Percentiles rank a stretch among this genome's conserved stretches.
Conservation (phyloP, 768 basidiomycete genomes). For the Phylloporus arenicola region DNA sequence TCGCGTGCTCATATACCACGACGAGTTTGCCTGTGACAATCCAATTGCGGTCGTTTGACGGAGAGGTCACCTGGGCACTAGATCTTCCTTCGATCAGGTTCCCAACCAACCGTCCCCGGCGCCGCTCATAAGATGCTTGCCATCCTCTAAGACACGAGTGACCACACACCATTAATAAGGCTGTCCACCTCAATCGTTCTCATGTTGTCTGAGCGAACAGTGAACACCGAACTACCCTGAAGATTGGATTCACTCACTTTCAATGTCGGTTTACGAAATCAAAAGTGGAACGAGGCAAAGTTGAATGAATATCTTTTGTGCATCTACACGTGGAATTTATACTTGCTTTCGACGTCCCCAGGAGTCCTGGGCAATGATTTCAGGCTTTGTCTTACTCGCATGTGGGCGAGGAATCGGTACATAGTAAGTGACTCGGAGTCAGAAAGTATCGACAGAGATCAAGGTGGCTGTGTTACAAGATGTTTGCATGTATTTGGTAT, state of each 20-base stretch:
- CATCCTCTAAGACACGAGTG: not conserved
- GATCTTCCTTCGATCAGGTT: not conserved
- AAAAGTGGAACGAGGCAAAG: not conserved
- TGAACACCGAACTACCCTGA: not conserved
- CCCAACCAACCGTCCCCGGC: not conserved
- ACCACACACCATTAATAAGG: not conserved
- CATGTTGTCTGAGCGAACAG: not conserved
- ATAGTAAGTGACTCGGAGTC: no score
- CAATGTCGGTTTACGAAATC: no score
- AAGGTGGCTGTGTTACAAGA: slow-evolving; percentile 11
- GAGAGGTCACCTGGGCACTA: no score
- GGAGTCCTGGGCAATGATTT: no score
- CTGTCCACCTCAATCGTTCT: not conserved
- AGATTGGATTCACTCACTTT: not conserved
- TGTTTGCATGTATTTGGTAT: slow-evolving; percentile 26
- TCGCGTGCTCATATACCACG: not conserved
- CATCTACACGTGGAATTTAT: not conserved
- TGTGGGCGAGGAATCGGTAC: no score
- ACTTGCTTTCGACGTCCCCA: no score
- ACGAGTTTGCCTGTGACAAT: not conserved
- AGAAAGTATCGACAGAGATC: no score
- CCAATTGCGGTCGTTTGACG: not conserved
- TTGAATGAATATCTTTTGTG: not conserved
- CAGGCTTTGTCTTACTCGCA: no score
- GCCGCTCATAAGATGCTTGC: not conserved